These are phyloP conservation scores for Stachybotrys elegans DNA, from an alignment of 2,329 filamentous ascomycete species.

Conservation along the genomic window DNA sequence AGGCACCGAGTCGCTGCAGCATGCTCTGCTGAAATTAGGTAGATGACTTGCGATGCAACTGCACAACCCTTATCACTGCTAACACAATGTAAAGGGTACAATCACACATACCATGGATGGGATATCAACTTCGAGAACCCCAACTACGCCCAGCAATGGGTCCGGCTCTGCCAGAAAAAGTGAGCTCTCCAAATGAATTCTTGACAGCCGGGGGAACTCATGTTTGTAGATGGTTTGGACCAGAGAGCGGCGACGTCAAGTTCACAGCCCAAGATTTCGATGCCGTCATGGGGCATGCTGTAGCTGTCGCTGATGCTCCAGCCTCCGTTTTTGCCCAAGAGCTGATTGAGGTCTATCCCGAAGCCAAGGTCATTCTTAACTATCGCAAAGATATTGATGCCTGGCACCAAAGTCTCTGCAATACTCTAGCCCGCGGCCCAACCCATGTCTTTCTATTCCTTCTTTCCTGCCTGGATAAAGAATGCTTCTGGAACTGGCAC, in stretches of 20 bases:
- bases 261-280: conserved; percentile 20
- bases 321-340: conserved; percentile 27
- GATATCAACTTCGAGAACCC: conserved; percentile 24
- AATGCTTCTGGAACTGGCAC: conserved; percentile 28
- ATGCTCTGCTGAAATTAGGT: conserved; percentile 20
- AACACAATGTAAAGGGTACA: conserved; percentile 14
- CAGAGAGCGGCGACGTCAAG: conserved; percentile 7
- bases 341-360: conserved; percentile 36
- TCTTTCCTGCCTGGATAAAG: conserved; percentile 18
- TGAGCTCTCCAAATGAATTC: background rate
- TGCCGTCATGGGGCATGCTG: conserved; percentile 18
- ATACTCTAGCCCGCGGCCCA: background rate
- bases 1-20: conserved; percentile 29
- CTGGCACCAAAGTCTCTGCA: conserved; percentile 27
- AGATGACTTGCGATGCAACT: conserved; percentile 8
- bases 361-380: conserved; percentile 42
- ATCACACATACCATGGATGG: conserved; percentile 29
- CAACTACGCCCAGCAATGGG: conserved; percentile 13
- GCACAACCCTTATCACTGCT: background rate
- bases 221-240: conserved; percentile 12
- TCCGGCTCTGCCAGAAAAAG: conserved; percentile 19
- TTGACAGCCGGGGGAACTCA: too few species aligned
- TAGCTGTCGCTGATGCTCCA: conserved; percentile 36
- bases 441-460: conserved; percentile 7
- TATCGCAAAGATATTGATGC: conserved; percentile 32